Conservation (phyloP, 208 protist genomes). For the Tritrichomonas foetus region DNA sequence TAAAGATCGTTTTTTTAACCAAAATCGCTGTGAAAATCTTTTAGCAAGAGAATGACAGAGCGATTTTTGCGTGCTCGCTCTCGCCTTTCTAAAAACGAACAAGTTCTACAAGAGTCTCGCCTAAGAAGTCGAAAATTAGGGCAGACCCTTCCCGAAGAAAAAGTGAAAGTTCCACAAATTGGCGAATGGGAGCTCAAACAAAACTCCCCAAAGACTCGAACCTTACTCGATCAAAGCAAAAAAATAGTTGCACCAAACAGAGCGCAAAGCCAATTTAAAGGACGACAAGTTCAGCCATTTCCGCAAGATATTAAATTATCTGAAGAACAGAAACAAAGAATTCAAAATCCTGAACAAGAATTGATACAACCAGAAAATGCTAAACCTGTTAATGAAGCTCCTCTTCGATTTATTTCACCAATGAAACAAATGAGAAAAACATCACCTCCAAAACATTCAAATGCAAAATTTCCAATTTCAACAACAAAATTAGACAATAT, state of each 20-base stretch:
- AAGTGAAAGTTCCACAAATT: constrained; percentile 21
- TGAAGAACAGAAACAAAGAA: background rate
- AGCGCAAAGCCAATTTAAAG: no score
- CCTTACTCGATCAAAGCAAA: background rate
- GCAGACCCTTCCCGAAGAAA: background rate
- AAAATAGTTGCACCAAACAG: background rate
- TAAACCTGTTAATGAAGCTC: background rate
- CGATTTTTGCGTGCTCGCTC: background rate
- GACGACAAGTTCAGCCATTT: background rate
- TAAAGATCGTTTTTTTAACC: no score
- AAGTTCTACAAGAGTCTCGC: background rate
- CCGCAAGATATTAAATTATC: background rate
- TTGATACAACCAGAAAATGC: background rate
- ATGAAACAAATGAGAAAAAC: background rate
- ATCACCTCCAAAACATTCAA: background rate
- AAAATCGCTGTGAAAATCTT: no score
- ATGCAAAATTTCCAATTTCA: background rate
- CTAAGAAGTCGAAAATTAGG: background rate
- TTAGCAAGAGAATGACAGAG: constrained; percentile 35
- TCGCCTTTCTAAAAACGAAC: background rate
- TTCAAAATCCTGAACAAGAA: background rate
- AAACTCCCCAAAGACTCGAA: background rate
- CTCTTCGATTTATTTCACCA: background rate
- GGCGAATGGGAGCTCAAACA: background rate
- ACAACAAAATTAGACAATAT: constrained; percentile 20